These are phyloP conservation scores for Trypanosoma avium DNA, from an alignment of 208 protist genomes.

Conservation along the genomic window DNA sequence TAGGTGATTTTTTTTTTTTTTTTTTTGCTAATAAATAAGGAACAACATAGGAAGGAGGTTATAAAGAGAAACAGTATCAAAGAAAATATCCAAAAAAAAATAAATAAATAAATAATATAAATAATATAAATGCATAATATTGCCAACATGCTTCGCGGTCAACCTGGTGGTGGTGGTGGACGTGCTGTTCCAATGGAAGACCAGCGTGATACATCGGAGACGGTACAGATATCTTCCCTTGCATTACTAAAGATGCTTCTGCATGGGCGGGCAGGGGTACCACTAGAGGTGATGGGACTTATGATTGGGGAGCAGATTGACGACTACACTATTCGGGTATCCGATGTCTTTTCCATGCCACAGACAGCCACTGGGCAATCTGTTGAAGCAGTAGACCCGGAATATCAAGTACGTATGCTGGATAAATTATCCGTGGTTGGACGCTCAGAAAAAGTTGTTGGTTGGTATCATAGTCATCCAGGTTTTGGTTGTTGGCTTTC, in stretches of 20 bases:
- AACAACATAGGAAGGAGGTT: too few species aligned
- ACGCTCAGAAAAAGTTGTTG: conserved; percentile 99
- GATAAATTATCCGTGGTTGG: conserved; percentile 99
- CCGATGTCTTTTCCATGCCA: conserved; percentile 99
- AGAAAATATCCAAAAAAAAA: neutral
- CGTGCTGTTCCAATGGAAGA: conserved; percentile 43
- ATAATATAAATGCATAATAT: conserved; percentile 13
- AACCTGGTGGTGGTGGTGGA: neutral
- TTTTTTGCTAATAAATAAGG: too few species aligned
- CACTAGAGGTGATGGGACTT: conserved; percentile 99
- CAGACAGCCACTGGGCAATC: conserved; percentile 98
- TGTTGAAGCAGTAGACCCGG: conserved; percentile 99
- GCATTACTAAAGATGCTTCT: conserved; percentile 99
- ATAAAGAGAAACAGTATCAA: neutral
- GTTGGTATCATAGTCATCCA: conserved; percentile 99
- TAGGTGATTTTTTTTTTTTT: too few species aligned
- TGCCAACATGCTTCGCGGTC: conserved; percentile 15
- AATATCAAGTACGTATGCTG: conserved; percentile 99
- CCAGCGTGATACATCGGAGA: conserved; percentile 97
- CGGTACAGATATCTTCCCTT: conserved; percentile 99
- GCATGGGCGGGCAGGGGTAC: conserved; percentile 99
- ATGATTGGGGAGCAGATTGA: conserved; percentile 99
- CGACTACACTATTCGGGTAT: conserved; percentile 99
- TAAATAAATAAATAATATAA: neutral
- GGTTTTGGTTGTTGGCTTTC: conserved; percentile 99